Percentiles rank a stretch among this genome's conserved stretches.
Evolutionary conservation across 75 land plant species (phyloP).

Genomic region (Picea glauca): DNA sequence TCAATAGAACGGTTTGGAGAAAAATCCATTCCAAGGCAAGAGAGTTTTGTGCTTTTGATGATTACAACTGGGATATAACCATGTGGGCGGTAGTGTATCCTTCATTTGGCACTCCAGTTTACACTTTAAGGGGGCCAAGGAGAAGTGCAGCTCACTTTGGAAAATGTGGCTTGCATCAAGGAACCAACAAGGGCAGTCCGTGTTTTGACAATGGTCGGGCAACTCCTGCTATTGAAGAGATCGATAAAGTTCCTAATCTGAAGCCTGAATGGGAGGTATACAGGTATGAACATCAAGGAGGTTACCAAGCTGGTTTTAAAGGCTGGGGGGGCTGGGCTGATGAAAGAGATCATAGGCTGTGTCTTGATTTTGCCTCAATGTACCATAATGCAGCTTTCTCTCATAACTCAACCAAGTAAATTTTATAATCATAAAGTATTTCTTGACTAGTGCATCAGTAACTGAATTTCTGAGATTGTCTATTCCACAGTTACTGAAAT

Average conservation of each 20-base stretch:
- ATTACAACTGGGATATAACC: constrained; percentile 99
- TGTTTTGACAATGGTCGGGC: constrained; percentile 68
- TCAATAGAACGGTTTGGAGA: constrained; percentile 89
- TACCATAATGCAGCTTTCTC: constrained; percentile 31
- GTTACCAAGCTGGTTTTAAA: constrained; percentile 73
- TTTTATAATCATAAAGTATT: too few species aligned
- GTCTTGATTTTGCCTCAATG: constrained; percentile 79
- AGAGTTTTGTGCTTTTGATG: constrained; percentile 87
- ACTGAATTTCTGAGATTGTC: too few species aligned
- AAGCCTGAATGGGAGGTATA: constrained; percentile 61
- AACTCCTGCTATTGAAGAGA: constrained; percentile 37
- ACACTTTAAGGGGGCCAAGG: constrained; percentile 79
- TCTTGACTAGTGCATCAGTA: too few species aligned
- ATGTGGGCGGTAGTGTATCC: constrained; percentile 97
- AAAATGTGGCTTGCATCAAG: constrained; percentile 95
- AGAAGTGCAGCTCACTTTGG: constrained; percentile 94
- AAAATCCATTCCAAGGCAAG: constrained; percentile 73
- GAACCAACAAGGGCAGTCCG: constrained; percentile 41
- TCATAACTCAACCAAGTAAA: too few species aligned
- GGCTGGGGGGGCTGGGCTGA: constrained; percentile 99
- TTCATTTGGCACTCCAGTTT: constrained; percentile 61
- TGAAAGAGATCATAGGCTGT: constrained; percentile 64
- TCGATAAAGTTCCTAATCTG: constrained; percentile 66
- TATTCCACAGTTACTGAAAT: too few species aligned
- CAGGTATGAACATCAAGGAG: constrained; percentile 31